Conservation (phyloP, 225 moss, liverwort and hornwort species). For the Bryum argenteum region DNA sequence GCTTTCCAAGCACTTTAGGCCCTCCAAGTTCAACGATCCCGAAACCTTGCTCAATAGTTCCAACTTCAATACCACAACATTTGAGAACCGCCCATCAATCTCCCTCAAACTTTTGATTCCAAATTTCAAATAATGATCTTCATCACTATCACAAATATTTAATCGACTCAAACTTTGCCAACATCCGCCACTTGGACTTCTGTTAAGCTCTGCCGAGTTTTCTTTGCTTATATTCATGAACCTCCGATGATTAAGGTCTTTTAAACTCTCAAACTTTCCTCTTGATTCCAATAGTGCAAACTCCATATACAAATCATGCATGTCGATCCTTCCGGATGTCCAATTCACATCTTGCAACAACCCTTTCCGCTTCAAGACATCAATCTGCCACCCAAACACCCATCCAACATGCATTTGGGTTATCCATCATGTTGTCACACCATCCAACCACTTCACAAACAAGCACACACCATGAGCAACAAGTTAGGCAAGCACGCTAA, state of each 20-base stretch:
- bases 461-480: no score
- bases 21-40: background rate
- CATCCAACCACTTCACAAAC: no score
- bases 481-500: no score
- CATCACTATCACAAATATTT: background rate
- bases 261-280: background rate
- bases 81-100: background rate
- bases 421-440: no score
- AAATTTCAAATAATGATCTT: no score
- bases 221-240: background rate
- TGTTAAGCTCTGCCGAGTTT: background rate
- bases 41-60: background rate
- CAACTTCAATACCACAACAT: background rate
- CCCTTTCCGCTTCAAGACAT: background rate
- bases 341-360: background rate
- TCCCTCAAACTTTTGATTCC: background rate
- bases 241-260: background rate
- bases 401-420: background rate
- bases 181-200: background rate
- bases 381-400: background rate
- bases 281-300: background rate
- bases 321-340: background rate
- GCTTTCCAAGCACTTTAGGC: background rate
- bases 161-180: background rate
- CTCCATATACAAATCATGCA: background rate